Base-by-base conservation (phyloP, 345 rosid genomes). In the Dimocarpus longan region DNA sequence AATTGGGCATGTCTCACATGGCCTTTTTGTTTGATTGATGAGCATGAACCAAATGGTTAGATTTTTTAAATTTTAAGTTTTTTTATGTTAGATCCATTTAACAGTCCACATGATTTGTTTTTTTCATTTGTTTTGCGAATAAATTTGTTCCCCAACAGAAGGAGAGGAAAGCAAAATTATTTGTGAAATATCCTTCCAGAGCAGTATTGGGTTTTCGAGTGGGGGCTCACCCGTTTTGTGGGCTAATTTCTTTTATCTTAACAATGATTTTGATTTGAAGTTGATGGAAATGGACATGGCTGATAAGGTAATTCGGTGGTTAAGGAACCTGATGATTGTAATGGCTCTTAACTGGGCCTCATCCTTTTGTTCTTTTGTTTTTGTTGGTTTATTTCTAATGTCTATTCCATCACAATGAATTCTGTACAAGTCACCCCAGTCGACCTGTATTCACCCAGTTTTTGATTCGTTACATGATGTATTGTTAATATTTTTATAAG, bases 1-100 rank as follows among this genome's bases (percentile, higher is more conserved):
- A 76, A 60, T 60, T 80, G 77, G 59, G 67, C 82, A 26, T 68
- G 65, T 82, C 73, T 78, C 83, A 71, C 65, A 68, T 75, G 78
- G 75, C n/a, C 75, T 75, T 80, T 76, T 80, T 24, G 1, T 28
- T 24, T 56, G 37, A 62, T 54, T 75, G 37, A 32, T 1, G 37
- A 32, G 2, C 37, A 19, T n/a, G n/a, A 40, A 67, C 22, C 54
- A 39, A 60, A 60, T 59, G 12, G 64, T 0, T 12, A 12, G 12
- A 2, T 48, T 50, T 50, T 32, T 32, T 32, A 32, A 32, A 32
- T 32, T 32, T 2, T 1, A 32, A 1, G 1, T 32, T 32, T 32
- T 50, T 13, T 3, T 4, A 4, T 1, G 56, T 50, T 13, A 50
- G n/a, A 52, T 52, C n/a, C 57, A 52, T 52, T 52, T 16, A 16